A percentile compares a stretch with the other conserved stretches of the same genome.
Conservation (phyloP, 768 basidiomycete species). For the Megacollybia marginata region DNA sequence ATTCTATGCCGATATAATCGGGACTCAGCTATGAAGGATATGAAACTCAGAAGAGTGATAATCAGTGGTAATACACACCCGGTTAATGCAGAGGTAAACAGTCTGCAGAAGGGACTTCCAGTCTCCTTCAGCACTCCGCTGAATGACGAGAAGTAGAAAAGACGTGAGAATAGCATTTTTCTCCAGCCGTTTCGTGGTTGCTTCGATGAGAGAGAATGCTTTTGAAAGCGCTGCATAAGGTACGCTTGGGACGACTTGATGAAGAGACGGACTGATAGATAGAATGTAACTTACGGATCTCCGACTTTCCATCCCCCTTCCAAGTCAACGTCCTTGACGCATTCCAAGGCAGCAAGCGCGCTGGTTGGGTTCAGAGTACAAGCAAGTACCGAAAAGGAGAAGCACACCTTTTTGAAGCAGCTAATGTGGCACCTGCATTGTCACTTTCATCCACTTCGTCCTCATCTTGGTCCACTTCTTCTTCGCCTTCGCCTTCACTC, state of each 20-base stretch:
- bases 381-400: not conserved
- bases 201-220: conserved; percentile 83
- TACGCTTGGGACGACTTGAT: conserved; percentile 41
- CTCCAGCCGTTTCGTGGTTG: conserved; percentile 91
- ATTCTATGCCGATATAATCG: conserved; percentile 90
- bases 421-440: conserved; percentile 25
- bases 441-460: conserved; percentile 37
- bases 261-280: conserved; percentile 1
- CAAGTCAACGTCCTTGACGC: conserved; percentile 64
- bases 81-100: conserved; percentile 95
- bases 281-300: conserved; percentile 53
- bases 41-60: not conserved
- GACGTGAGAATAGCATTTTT: conserved; percentile 85
- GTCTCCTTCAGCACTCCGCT: conserved; percentile 71
- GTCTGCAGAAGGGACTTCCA: conserved; percentile 73
- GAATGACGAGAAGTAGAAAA: conserved; percentile 86
- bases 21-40: conserved; percentile 64
- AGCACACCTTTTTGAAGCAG: conserved; percentile 55
- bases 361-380: conserved; percentile 23
- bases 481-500: conserved; percentile 32
- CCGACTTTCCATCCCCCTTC: conserved; percentile 80
- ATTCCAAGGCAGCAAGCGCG: conserved; percentile 60
- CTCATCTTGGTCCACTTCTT: conserved; percentile 29
- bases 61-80: conserved; percentile 48
- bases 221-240: conserved; percentile 92